These are phyloP conservation scores for Adansonia gregorii DNA, from an alignment of 441 rosid species.

Conservation along the genomic window DNA sequence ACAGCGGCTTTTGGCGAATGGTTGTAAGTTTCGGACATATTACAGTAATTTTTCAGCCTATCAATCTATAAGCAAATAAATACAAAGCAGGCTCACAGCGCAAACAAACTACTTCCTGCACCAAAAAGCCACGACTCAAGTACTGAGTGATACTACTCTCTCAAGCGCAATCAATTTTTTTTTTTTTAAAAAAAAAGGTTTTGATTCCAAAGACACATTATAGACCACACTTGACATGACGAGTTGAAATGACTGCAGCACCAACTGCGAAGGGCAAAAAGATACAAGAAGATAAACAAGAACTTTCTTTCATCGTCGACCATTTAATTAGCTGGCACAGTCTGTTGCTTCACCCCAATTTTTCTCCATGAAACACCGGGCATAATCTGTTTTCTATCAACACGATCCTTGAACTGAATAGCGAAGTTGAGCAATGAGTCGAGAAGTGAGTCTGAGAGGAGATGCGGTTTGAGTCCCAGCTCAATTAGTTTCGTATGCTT, in stretches of 20 bases:
- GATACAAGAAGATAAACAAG: neutral
- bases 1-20: neutral
- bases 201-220: neutral
- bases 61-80: neutral
- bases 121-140: neutral
- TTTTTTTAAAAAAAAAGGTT: neutral
- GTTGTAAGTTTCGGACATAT: neutral
- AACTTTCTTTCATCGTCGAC: neutral
- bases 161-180: neutral
- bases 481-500: constrained; percentile 92
- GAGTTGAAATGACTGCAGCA: constrained; percentile 5
- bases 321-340: constrained; percentile 51
- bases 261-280: neutral
- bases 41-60: constrained; percentile 2
- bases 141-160: neutral
- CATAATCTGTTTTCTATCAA: constrained; percentile 90
- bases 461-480: constrained; percentile 85
- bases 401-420: constrained; percentile 73
- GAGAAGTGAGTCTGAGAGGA: constrained; percentile 84
- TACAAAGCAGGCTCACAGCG: neutral
- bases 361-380: constrained; percentile 88
- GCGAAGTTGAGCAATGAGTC: constrained; percentile 91
- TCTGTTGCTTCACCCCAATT: constrained; percentile 78
- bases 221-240: neutral
- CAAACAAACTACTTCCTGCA: neutral